Evolutionary conservation across 176 grass and related monocot genomes (phyloP).

Genomic region (Paspalum notatum): DNA sequence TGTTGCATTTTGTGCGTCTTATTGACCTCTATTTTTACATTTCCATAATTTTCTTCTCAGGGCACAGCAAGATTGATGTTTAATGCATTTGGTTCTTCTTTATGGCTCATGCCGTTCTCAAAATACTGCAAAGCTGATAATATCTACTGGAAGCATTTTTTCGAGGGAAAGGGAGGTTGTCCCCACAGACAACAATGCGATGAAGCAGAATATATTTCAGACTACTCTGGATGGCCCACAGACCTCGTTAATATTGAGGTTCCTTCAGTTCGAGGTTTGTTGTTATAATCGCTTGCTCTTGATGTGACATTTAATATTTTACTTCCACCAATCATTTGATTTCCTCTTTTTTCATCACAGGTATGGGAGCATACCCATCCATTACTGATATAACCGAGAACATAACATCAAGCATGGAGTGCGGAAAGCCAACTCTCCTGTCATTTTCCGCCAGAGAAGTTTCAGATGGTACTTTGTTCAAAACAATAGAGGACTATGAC

Average conservation of each 20-base stretch:
- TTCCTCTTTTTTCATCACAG: conserved; percentile 52
- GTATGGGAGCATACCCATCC: conserved; percentile 69
- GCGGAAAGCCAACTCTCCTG: conserved; percentile 76
- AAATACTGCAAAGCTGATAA: conserved; percentile 93
- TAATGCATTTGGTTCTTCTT: conserved; percentile 90
- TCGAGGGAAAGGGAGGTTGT: conserved; percentile 65
- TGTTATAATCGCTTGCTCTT: conserved; percentile 34
- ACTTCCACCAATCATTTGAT: conserved; percentile 31
- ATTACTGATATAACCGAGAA: conserved; percentile 61
- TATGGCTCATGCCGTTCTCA: conserved; percentile 95
- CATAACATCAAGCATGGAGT: conserved; percentile 68
- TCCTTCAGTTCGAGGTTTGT: conserved; percentile 78
- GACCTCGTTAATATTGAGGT: conserved; percentile 85
- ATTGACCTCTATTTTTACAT: not conserved
- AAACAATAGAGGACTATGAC: conserved; percentile 86
- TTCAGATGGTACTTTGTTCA: conserved; percentile 94
- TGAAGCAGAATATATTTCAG: conserved; percentile 68
- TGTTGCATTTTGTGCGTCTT: conserved; percentile 20
- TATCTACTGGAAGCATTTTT: conserved; percentile 93
- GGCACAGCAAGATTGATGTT: conserved; percentile 89
- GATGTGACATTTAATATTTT: conserved; percentile 25
- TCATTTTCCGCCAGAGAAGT: conserved; percentile 94
- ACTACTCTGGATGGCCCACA: conserved; percentile 84
- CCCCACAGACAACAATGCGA: conserved; percentile 79
- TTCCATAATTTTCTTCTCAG: conserved; percentile 55